Percentiles rank a stretch among this genome's conserved stretches.
Conservation (phyloP, 2,329 filamentous ascomycete species). For the Cladosporium sp. region DNA sequence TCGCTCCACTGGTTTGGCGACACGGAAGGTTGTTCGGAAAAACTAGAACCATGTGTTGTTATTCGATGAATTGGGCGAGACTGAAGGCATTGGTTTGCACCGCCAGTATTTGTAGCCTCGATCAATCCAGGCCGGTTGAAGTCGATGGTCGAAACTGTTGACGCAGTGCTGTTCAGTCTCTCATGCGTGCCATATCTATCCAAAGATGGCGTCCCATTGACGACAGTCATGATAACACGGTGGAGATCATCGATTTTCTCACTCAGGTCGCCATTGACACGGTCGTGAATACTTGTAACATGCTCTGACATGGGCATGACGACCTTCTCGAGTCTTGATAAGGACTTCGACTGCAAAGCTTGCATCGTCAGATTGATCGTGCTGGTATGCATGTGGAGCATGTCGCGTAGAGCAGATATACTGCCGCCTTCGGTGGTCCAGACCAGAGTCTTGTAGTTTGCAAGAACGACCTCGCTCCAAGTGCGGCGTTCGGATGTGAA, state of each 20-base stretch:
- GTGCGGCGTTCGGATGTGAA: constrained; percentile 21
- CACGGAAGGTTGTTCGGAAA: background rate
- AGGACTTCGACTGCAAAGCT: constrained; percentile 39
- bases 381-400: constrained; percentile 40
- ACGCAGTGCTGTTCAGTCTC: constrained; percentile 15
- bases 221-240: constrained; percentile 24
- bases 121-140: background rate
- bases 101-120: background rate
- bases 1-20: background rate
- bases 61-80: background rate
- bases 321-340: constrained; percentile 28
- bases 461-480: constrained; percentile 41
- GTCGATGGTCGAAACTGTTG: constrained; percentile 18
- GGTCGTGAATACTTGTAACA: constrained; percentile 28
- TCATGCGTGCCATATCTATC: constrained; percentile 10
- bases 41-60: background rate
- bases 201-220: constrained; percentile 21
- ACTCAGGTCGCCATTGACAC: constrained; percentile 23
- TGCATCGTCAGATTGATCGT: constrained; percentile 38
- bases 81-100: background rate
- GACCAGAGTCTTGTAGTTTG: constrained; percentile 39
- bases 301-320: constrained; percentile 31
- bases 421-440: constrained; percentile 44
- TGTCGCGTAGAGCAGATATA: constrained; percentile 35
- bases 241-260: constrained; percentile 28